Evolutionary conservation across 768 basidiomycete genomes (phyloP), one percentile per base, ranked within the genome.

Genomic region (Termitomyces sp.): DNA sequence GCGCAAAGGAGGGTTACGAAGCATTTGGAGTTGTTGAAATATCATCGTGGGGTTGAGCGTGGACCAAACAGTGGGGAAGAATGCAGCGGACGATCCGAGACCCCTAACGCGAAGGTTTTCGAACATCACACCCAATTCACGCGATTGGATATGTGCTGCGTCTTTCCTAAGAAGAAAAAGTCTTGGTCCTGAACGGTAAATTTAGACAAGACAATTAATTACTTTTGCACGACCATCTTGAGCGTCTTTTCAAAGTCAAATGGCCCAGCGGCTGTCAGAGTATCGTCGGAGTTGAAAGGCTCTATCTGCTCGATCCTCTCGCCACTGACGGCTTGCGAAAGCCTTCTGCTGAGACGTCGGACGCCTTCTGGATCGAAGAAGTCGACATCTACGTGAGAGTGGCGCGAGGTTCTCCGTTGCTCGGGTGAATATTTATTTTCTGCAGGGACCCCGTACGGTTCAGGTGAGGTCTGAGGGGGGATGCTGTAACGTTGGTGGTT

Each of bases 61-160:
- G 31, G 87, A 87, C n/a, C 83, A 85, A 4, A 94, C 69, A 0
- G 87, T 91, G 0, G 63, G 86, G 84, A 56, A 79, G 25, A 50
- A 80, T 8, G 79, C 81, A 0, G 83, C 83, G 0, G 83, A 73
- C 1, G 84, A 73, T 5, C 87, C 87, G 7, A 85, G 66, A 2
- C 87, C 89, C 29, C 83, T 76, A 7, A 90, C 89, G 0, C 75
- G 76, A 17, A 91, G 78, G 38, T 84, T 73, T 56, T 83, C 69
- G 62, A 90, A 89, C 47, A 79, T 63, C 11, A 90, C 86, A 0
- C 88, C 88, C 4, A 89, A 80, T 54, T 68, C 67, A 15, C 67
- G 29, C 71, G 75, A 63, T 86, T 87, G 54, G 10, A 56, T 67
- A 40, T 61, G 45, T 36, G 57, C 57, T 53, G 57, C 73, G 63